These are phyloP conservation scores for Rosa rugosa DNA, from an alignment of 306 rosid genomes.

Conservation along the genomic window DNA sequence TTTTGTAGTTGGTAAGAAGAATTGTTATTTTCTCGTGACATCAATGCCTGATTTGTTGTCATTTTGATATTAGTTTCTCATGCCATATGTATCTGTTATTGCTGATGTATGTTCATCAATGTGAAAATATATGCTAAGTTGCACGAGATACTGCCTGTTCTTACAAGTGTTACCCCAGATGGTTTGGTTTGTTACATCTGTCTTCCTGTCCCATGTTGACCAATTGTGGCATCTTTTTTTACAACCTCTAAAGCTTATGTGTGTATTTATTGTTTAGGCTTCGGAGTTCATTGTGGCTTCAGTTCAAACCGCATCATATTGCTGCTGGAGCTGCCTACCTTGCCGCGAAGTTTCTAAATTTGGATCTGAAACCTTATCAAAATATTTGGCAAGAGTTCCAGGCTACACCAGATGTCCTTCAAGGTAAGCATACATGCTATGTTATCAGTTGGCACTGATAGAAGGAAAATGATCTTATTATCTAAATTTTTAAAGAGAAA, in stretches of 20 bases:
- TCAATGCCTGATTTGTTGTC: conserved; percentile 41
- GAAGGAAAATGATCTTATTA: background rate
- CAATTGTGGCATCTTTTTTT: conserved; percentile 22
- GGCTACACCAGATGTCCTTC: conserved; percentile 86
- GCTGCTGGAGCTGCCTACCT: conserved; percentile 98
- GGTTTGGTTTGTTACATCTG: conserved; percentile 58
- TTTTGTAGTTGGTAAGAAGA: conserved; percentile 94
- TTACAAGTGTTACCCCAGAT: conserved; percentile 52
- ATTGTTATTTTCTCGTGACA: conserved; percentile 52
- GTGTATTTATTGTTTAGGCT: conserved; percentile 55
- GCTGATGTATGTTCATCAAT: conserved; percentile 51
- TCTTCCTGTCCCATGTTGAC: conserved; percentile 31
- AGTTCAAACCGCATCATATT: conserved; percentile 90
- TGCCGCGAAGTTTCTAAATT: conserved; percentile 75
- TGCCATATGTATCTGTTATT: conserved; percentile 34
- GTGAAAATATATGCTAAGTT: conserved; percentile 57
- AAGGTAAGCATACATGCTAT: conserved; percentile 48
- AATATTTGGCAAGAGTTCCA: conserved; percentile 88
- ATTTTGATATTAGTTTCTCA: conserved; percentile 29
- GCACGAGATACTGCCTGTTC: conserved; percentile 43
- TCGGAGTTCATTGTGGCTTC: conserved; percentile 98
- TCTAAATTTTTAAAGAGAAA: background rate
- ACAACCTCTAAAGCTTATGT: conserved; percentile 16
- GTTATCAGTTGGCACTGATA: background rate
- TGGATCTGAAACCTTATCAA: conserved; percentile 66